Conservation (phyloP, 73 alveolate genomes). For the Tetrahymena thermophila region DNA sequence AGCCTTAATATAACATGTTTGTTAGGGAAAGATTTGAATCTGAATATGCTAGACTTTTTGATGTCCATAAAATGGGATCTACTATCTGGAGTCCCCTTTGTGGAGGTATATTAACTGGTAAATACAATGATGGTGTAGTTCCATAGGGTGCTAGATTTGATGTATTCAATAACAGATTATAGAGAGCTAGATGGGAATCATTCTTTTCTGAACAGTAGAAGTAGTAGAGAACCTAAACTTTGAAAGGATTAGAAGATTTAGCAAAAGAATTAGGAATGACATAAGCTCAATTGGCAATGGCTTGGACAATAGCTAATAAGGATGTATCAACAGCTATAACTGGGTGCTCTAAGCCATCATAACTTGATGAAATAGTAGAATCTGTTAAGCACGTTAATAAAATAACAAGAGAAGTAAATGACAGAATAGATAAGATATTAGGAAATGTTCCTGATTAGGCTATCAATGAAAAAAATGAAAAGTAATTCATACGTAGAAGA, state of each 20-base stretch:
- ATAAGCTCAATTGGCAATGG: conserved; percentile 76
- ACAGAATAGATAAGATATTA: conserved; percentile 54
- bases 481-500: not conserved
- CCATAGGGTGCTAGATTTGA: conserved; percentile 71
- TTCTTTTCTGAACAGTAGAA: conserved; percentile 4
- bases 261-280: conserved; percentile 63
- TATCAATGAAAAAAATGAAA: conserved; percentile 20
- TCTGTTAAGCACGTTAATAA: conserved; percentile 64
- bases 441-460: conserved; percentile 52
- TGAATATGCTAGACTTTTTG: conserved; percentile 69
- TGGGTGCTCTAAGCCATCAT: conserved; percentile 74
- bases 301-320: conserved; percentile 79
- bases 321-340: conserved; percentile 79
- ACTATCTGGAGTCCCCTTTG: conserved; percentile 88
- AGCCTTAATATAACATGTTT: conserved; percentile 81
- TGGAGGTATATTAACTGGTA: conserved; percentile 89
- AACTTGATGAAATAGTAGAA: conserved; percentile 71
- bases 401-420: conserved; percentile 54
- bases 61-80: conserved; percentile 67
- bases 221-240: not conserved
- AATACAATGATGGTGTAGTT: conserved; percentile 78
- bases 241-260: conserved; percentile 40
- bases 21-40: conserved; percentile 82
- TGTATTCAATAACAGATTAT: conserved; percentile 20
- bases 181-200: conserved; percentile 11